Evolutionary conservation across 345 rosid genomes (phyloP).

Genomic region (Xanthoceras sorbifolium): DNA sequence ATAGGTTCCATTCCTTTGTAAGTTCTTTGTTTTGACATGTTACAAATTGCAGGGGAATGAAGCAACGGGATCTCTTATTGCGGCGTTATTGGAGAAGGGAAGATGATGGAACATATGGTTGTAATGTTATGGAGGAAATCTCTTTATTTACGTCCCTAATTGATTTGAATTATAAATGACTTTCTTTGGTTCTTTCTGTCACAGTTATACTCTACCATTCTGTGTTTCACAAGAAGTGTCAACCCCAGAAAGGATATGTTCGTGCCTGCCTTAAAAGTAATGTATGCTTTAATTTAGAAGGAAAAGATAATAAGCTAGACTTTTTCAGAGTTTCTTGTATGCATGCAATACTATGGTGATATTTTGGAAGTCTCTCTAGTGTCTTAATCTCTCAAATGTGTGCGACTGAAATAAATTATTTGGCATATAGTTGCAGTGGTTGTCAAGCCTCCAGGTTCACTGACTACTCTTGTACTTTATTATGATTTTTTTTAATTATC

Average conservation of each 20-base stretch:
- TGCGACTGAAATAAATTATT: background rate
- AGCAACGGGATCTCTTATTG: conserved; percentile 73
- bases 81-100: conserved; percentile 98
- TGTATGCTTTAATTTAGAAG: conserved; percentile 60
- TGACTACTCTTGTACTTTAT: conserved; percentile 2
- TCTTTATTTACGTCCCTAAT: conserved; percentile 14
- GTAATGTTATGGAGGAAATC: conserved; percentile 18
- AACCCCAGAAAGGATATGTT: conserved; percentile 71
- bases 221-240: conserved; percentile 87
- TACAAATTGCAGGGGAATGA: conserved; percentile 72
- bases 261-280: conserved; percentile 98
- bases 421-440: background rate
- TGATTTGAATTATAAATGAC: conserved; percentile 24
- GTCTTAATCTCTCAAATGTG: conserved; percentile 1
- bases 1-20: conserved; percentile 22
- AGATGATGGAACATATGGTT: conserved; percentile 96
- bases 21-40: conserved; percentile 17
- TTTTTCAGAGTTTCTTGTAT: background rate
- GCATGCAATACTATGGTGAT: conserved; percentile 1
- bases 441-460: background rate
- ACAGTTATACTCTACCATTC: conserved; percentile 96
- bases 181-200: conserved; percentile 26
- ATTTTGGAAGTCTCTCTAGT: background rate
- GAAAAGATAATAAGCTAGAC: conserved; percentile 15
- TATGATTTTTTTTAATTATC: background rate